Base-by-base conservation (phyloP, 176 grass and related monocot species). In the Calamus simplicifolius region DNA sequence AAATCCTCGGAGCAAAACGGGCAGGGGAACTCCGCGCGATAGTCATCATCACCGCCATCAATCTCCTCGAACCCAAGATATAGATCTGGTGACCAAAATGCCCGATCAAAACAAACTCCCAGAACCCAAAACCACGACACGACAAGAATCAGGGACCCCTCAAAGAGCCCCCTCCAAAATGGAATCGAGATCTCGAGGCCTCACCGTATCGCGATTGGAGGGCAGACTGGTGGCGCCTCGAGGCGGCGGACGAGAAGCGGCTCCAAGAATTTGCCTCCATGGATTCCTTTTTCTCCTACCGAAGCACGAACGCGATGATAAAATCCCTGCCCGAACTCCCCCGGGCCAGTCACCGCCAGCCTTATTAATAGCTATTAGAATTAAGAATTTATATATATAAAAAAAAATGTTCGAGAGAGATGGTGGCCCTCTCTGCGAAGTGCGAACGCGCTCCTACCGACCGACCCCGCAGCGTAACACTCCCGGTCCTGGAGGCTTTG, bases 191-290 rank as follows among this genome's bases (percentile, higher is more conserved):
- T 68, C 65, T 29, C 52, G 18, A 5, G 65, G 29, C 65, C 15
- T 68, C 65, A 29, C n/a, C 29, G 52, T 68, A 68, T 56, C 65
- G 65, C 27, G 65, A 70, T 17, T 69, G 51, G 27, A 56, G 52
- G 28, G 75, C 43, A 57, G 66, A 48, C 51, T 78, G 51, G 55
- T 61, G 61, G 75, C 75, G 75, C 31, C 51, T 78, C 7, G 66
- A 78, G 3, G 52, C 52, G 29, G 58, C 60, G 7, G 57, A 61
- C 25, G 58, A 63, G 50, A 78, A 61, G 19, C 75, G 75, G 49
- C 14, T 70, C 75, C 75, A 78, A 5, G 75, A 69, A 63, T 70
- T 66, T 12, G 66, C 56, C 52, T 78, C 75, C 75, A 78, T 78
- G 5, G 48, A 31, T 43, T 13, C 35, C 35, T 43, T 43, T 43